phyloP scores from a whole-genome alignment of 257 asterid species.

The Lantana camara region DNA sequence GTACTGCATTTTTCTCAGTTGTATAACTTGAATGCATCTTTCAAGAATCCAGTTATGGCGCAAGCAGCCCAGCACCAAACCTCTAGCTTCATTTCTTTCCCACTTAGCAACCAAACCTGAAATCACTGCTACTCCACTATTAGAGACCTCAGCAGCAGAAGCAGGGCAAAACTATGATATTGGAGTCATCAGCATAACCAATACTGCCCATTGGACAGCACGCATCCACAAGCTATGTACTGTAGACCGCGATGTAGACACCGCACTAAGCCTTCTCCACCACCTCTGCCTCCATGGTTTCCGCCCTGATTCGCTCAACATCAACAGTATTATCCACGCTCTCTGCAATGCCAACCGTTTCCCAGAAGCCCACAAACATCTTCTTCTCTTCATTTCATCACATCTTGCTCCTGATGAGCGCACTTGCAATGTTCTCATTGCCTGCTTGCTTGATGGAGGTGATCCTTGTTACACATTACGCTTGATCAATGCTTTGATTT shows the following conservation, averaged over 20 bases:
- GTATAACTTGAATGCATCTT: constrained; percentile 30
- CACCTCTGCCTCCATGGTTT: constrained; percentile 53
- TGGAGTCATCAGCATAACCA: constrained; percentile 29
- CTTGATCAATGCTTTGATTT: constrained; percentile 46
- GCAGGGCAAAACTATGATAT: neutral
- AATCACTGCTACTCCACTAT: constrained; percentile 21
- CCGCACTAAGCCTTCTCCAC: constrained; percentile 65
- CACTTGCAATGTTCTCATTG: constrained; percentile 79
- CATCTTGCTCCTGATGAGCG: constrained; percentile 69
- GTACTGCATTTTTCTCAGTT: no score
- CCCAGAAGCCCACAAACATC: constrained; percentile 63
- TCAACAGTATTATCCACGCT: constrained; percentile 75
- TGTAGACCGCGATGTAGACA: constrained; percentile 48
- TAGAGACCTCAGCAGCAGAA: constrained; percentile 15
- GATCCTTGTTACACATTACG: constrained; percentile 49
- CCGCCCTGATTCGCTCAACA: constrained; percentile 60
- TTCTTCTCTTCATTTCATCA: constrained; percentile 41
- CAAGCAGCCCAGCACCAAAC: constrained; percentile 29
- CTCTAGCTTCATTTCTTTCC: constrained; percentile 26
- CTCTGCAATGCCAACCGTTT: constrained; percentile 67
- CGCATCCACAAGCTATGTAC: constrained; percentile 74
- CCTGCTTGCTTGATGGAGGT: constrained; percentile 62
- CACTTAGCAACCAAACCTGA: constrained; percentile 20
- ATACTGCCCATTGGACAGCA: constrained; percentile 58
- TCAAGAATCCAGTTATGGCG: constrained; percentile 35